Evolutionary conservation across 371 early-diverging fungal genomes (phyloP).

Genomic region (Zancudomyces culisetae): DNA sequence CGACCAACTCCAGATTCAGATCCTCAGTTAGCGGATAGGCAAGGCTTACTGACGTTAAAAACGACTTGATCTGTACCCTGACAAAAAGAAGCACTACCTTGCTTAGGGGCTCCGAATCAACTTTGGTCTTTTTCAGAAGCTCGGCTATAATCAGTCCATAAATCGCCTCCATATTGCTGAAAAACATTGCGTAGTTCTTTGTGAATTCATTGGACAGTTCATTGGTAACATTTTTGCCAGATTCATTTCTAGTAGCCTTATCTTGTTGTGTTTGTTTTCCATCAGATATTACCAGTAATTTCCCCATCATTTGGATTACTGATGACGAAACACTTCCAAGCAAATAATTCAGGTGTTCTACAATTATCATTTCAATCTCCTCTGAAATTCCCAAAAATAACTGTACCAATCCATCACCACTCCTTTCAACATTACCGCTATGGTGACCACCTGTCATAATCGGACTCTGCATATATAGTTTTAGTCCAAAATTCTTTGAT

Average conservation of each 20-base stretch:
- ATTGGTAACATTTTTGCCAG: background rate
- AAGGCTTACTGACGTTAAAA: background rate
- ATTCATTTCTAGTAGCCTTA: too few relatives aligned
- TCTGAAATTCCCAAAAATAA: background rate
- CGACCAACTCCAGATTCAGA: background rate
- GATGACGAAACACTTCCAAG: background rate
- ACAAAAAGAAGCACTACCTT: background rate
- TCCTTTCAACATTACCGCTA: background rate
- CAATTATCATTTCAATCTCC: background rate
- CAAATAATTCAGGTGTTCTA: background rate
- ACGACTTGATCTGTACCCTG: background rate
- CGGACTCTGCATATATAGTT: too few relatives aligned
- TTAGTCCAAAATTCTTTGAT: too few relatives aligned
- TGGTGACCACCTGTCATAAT: background rate
- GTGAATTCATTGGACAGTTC: background rate
- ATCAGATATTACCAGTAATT: too few relatives aligned
- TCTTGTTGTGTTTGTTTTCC: too few relatives aligned
- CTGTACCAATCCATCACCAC: background rate
- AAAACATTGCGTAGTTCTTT: background rate
- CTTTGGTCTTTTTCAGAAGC: background rate
- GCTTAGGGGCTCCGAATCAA: background rate
- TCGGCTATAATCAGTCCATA: background rate
- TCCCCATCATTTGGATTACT: background rate
- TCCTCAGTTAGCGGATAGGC: background rate
- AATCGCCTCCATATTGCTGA: background rate